These are phyloP conservation scores for Aspergillus felis DNA, from an alignment of 2,329 filamentous ascomycete genomes.

Conservation along the genomic window DNA sequence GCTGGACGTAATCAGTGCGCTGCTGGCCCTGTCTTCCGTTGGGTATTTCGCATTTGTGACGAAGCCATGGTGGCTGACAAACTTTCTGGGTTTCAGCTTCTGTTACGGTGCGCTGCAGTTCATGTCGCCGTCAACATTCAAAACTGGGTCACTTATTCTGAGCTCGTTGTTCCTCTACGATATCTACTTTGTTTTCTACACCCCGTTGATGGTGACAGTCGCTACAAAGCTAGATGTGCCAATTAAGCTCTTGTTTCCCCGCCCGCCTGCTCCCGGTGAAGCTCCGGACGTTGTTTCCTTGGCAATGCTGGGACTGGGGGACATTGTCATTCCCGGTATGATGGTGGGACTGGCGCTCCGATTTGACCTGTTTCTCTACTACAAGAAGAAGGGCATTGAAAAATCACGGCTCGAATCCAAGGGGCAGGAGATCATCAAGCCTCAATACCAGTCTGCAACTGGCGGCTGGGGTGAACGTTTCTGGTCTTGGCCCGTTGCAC, in stretches of 20 bases:
- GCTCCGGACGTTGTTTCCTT: conserved; percentile 40
- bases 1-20: conserved; percentile 52
- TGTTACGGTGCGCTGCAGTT: conserved; percentile 78
- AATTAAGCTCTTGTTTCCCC: conserved; percentile 83
- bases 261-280: conserved; percentile 50
- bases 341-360: conserved; percentile 82
- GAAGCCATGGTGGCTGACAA: conserved; percentile 70
- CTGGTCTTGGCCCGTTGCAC: conserved; percentile 56
- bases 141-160: conserved; percentile 74
- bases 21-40: conserved; percentile 53
- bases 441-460: conserved; percentile 52
- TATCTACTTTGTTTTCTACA: conserved; percentile 64
- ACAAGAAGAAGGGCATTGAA: conserved; percentile 61
- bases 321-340: conserved; percentile 88
- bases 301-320: conserved; percentile 87
- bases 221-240: conserved; percentile 87
- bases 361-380: conserved; percentile 86
- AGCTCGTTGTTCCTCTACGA: conserved; percentile 87
- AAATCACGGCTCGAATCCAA: conserved; percentile 20
- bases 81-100: conserved; percentile 81
- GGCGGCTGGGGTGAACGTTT: conserved; percentile 79
- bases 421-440: conserved; percentile 22
- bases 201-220: conserved; percentile 56
- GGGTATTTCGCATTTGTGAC: conserved; percentile 61
- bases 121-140: conserved; percentile 84